phyloP scores from a whole-genome alignment of 805 yeast genomes.

The Cyberlindnera lachancei region DNA sequence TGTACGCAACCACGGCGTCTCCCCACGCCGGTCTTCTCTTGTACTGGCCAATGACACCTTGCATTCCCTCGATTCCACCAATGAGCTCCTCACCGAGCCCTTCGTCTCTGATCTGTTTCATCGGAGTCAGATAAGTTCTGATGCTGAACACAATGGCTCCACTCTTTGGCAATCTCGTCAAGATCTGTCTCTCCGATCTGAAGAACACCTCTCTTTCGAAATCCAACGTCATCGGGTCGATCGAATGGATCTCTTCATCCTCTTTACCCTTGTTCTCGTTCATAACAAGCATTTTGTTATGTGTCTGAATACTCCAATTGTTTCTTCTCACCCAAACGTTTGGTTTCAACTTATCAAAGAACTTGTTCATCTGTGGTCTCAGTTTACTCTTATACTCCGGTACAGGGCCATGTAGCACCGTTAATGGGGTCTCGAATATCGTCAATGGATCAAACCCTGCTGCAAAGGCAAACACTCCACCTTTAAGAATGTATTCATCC shows the following conservation, averaged over 20 bases:
- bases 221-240: constrained; percentile 27
- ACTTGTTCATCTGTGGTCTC: constrained; percentile 57
- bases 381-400: constrained; percentile 56
- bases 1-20: constrained; percentile 43
- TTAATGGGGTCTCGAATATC: constrained; percentile 45
- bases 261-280: constrained; percentile 33
- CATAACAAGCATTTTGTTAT: constrained; percentile 40
- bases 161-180: constrained; percentile 44
- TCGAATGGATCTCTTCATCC: constrained; percentile 23
- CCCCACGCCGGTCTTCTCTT: constrained; percentile 67
- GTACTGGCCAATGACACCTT: constrained; percentile 50
- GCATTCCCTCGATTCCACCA: constrained; percentile 59
- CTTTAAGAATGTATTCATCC: constrained; percentile 53
- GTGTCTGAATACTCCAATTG: constrained; percentile 68
- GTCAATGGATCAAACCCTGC: constrained; percentile 63
- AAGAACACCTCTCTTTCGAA: constrained; percentile 40
- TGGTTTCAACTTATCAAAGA: constrained; percentile 48
- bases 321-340: constrained; percentile 52
- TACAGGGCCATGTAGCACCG: constrained; percentile 62
- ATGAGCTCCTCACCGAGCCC: constrained; percentile 43
- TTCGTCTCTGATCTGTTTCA: constrained; percentile 38
- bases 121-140: constrained; percentile 51
- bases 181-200: constrained; percentile 53
- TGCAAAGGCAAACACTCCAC: constrained; percentile 56
- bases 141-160: constrained; percentile 42